These are phyloP conservation scores for Spizellomyces sp. DNA, from an alignment of 192 early-diverging fungal species.

Conservation along the genomic window DNA sequence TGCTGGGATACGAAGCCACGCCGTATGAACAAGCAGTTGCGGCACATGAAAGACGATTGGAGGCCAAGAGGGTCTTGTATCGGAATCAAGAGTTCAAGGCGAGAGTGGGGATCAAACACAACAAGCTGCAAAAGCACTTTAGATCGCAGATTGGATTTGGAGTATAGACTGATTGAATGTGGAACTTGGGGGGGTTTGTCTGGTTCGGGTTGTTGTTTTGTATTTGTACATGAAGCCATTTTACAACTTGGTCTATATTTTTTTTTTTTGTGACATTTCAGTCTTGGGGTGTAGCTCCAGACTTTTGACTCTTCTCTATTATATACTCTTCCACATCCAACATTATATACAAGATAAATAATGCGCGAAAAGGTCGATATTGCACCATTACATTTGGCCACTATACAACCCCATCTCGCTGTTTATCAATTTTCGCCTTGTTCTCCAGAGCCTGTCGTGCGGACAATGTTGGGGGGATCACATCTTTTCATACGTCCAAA, in stretches of 20 bases:
- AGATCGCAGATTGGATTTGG: conserved; percentile 76
- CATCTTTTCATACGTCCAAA: conserved; percentile 1
- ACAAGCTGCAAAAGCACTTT: conserved; percentile 87
- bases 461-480: conserved; percentile 15
- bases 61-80: conserved; percentile 61
- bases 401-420: too few relatives aligned
- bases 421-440: conserved; percentile 9
- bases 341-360: too few relatives aligned
- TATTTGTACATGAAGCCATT: too few relatives aligned
- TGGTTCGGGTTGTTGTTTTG: too few relatives aligned
- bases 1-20: conserved; percentile 43
- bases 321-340: too few relatives aligned
- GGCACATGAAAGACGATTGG: conserved; percentile 45
- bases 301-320: too few relatives aligned
- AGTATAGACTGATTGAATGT: conserved; percentile 9
- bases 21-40: conserved; percentile 35
- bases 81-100: conserved; percentile 67
- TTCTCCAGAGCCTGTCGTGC: conserved; percentile 10
- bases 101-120: conserved; percentile 47
- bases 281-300: too few relatives aligned
- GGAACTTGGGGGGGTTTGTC: too few relatives aligned
- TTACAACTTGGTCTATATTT: too few relatives aligned
- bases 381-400: too few relatives aligned
- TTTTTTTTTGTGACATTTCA: too few relatives aligned
- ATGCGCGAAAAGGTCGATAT: too few relatives aligned